phyloP scores from a whole-genome alignment of 441 rosid genomes.

The Corymbia calophylla region DNA sequence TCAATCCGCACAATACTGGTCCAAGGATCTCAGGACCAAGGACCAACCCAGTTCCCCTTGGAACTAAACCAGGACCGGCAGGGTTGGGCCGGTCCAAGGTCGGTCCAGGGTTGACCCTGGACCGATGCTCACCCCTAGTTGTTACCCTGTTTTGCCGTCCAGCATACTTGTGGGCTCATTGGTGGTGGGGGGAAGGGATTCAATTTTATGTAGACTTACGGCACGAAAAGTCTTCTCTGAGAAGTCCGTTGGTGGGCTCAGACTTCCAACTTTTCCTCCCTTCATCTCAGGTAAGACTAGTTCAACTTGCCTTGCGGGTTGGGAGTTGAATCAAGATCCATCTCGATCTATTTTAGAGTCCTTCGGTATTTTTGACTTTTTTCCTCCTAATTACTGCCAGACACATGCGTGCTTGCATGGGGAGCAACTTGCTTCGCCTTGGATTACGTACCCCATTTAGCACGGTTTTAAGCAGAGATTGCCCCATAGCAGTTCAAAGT shows the following conservation, averaged over 20 bases:
- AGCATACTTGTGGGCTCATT: background rate
- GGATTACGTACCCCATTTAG: background rate
- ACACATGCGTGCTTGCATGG: background rate
- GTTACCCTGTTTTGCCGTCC: background rate
- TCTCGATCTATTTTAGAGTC: background rate
- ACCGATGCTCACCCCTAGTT: no score
- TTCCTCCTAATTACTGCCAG: background rate
- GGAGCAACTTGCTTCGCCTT: background rate
- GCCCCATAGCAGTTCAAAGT: background rate
- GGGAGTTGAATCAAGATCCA: background rate
- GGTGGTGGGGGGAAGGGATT: background rate
- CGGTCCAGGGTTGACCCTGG: no score
- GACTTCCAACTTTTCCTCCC: background rate
- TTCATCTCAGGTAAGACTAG: background rate
- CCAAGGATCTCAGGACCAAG: no score
- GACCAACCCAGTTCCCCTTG: no score
- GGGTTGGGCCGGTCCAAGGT: no score
- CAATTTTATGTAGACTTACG: background rate
- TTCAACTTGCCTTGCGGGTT: background rate
- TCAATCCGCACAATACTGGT: no score
- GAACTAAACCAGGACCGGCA: no score
- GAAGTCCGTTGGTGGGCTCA: background rate
- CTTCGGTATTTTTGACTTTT: background rate
- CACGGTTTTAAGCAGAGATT: background rate
- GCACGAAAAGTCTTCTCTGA: background rate